Evolutionary conservation across 116 monocot species (phyloP).

Genomic region (Trichopus zeylanicus): DNA sequence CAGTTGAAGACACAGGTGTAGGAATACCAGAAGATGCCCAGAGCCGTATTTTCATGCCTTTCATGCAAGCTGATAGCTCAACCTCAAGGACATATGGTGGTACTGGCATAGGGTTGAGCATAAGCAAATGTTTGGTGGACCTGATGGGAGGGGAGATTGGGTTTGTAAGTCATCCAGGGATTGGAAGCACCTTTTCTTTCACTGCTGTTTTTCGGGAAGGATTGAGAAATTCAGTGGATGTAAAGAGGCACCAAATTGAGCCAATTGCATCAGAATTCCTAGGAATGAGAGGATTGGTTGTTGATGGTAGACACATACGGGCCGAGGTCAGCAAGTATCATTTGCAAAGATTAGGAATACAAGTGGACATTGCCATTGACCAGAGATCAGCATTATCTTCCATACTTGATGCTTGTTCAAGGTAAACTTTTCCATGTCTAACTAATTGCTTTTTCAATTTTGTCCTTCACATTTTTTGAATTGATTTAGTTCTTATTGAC

Average conservation of each 20-base stretch:
- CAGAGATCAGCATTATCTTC: slow-evolving; percentile 27
- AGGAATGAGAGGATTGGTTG: slow-evolving; percentile 62
- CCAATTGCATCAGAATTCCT: slow-evolving; percentile 36
- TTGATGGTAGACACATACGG: slow-evolving; percentile 53
- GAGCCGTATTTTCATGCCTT: slow-evolving; percentile 78
- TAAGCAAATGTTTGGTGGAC: slow-evolving; percentile 76
- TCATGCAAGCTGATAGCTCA: slow-evolving; percentile 95
- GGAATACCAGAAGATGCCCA: slow-evolving; percentile 82
- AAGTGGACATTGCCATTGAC: slow-evolving; percentile 33
- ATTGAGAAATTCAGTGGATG: slow-evolving; percentile 25
- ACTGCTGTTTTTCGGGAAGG: slow-evolving; percentile 49
- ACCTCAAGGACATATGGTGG: slow-evolving; percentile 88
- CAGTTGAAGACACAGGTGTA: slow-evolving; percentile 82
- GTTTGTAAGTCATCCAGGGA: slow-evolving; percentile 58
- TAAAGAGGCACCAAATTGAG: slow-evolving; percentile 45
- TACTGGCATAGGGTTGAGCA: slow-evolving; percentile 86
- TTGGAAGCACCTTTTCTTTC: slow-evolving; percentile 80
- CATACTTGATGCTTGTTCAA: slow-evolving; percentile 39
- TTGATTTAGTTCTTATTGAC: too few species aligned
- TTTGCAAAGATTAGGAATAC: slow-evolving; percentile 64
- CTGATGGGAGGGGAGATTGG: slow-evolving; percentile 81
- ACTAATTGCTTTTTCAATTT: background rate
- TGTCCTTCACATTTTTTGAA: too few species aligned
- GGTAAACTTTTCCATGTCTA: slow-evolving; percentile 24
- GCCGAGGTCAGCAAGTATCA: slow-evolving; percentile 72